Conservation (phyloP, 2,329 filamentous ascomycete genomes). For the Botrytis paeoniae region DNA sequence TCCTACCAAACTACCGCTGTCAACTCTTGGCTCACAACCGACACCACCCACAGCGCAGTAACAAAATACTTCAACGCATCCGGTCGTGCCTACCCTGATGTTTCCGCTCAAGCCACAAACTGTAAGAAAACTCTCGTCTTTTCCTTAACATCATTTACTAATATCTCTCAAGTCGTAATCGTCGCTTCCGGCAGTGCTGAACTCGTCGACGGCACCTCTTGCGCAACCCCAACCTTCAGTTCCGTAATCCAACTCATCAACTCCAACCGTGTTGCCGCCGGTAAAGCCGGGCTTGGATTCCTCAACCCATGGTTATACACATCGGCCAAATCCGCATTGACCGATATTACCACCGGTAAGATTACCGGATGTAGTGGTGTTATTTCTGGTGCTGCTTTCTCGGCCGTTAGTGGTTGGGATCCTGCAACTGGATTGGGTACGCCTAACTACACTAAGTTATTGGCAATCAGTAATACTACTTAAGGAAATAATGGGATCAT, state of each 20-base stretch:
- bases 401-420: constrained; percentile 42
- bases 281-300: constrained; percentile 45
- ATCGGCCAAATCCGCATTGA: constrained; percentile 40
- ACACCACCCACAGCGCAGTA: constrained; percentile 45
- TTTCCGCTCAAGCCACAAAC: constrained; percentile 55
- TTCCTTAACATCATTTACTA: neutral
- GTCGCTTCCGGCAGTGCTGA: constrained; percentile 39
- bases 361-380: constrained; percentile 40
- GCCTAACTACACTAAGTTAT: constrained; percentile 35
- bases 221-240: constrained; percentile 55
- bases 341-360: constrained; percentile 42
- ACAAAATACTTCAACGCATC: constrained; percentile 46
- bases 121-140: constrained; percentile 32
- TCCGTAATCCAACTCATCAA: constrained; percentile 61
- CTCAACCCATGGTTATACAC: constrained; percentile 46
- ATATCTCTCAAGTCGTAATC: constrained; percentile 36
- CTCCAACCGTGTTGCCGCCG: constrained; percentile 53
- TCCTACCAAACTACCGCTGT: constrained; percentile 44
- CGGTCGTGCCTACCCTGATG: constrained; percentile 51
- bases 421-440: constrained; percentile 48
- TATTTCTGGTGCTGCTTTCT: constrained; percentile 21
- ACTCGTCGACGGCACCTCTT: constrained; percentile 50
- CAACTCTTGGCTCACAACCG: constrained; percentile 45
- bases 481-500: neutral
- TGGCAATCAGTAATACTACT: constrained; percentile 24